These are phyloP conservation scores for Pelagomonas calceolata DNA, from an alignment of 108 stramenopile genomes.

Conservation along the genomic window DNA sequence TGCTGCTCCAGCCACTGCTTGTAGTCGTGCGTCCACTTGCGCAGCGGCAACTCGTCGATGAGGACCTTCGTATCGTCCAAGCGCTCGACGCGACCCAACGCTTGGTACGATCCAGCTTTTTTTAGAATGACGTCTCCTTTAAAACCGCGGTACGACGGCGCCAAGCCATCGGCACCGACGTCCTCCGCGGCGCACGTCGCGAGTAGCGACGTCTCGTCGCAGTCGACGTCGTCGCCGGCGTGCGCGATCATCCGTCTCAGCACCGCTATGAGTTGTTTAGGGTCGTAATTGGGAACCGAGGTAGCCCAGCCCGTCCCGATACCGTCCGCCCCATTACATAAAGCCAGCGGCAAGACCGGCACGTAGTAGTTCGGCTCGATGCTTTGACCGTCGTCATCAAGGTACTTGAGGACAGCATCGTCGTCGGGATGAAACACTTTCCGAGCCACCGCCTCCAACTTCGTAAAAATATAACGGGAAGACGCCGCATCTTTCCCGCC, in stretches of 20 bases:
- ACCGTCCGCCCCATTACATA: conserved; percentile 72
- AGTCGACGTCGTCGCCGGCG: conserved; percentile 1
- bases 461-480: conserved; percentile 97
- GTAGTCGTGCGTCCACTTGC: conserved; percentile 95
- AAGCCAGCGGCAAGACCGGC: conserved; percentile 44
- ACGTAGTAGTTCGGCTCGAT: conserved; percentile 95
- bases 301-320: conserved; percentile 97
- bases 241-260: conserved; percentile 67
- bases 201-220: no score
- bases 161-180: conserved; percentile 39
- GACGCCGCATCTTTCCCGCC: conserved; percentile 91
- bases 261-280: conserved; percentile 76
- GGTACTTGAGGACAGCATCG: conserved; percentile 80
- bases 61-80: conserved; percentile 61
- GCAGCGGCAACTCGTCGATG: conserved; percentile 89
- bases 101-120: conserved; percentile 39
- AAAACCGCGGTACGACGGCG: conserved; percentile 73
- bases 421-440: conserved; percentile 94
- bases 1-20: conserved; percentile 69
- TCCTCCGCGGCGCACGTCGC: conserved; percentile 24
- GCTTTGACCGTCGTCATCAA: conserved; percentile 86
- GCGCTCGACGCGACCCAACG: conserved; percentile 64
- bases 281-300: conserved; percentile 54
- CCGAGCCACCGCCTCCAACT: conserved; percentile 82
- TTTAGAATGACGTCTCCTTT: conserved; percentile 55